Evolutionary conservation across 108 stramenopile genomes (phyloP).

Genomic region (Schizochytrium sp.): DNA sequence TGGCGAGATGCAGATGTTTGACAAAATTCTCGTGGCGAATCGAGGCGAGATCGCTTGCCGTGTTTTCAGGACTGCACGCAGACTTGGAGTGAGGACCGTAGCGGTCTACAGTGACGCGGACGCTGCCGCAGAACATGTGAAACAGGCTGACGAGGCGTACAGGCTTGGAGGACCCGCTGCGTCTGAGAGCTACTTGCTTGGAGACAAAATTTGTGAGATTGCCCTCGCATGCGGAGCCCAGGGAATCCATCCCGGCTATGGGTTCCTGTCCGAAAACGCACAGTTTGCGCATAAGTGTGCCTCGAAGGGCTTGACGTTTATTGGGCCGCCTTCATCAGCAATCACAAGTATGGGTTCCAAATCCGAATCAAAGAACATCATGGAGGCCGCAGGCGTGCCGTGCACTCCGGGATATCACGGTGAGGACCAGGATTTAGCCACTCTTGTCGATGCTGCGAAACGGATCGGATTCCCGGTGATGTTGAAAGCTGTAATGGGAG

Average conservation of each 20-base stretch:
- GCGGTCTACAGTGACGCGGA: slow-evolving; percentile 91
- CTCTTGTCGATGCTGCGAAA: slow-evolving; percentile 68
- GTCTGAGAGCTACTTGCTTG: slow-evolving; percentile 81
- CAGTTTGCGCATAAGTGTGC: slow-evolving; percentile 72
- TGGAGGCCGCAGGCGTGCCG: slow-evolving; percentile 79
- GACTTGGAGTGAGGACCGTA: slow-evolving; percentile 82
- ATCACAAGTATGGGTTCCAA: slow-evolving; percentile 84
- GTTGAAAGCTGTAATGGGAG: slow-evolving; percentile 93
- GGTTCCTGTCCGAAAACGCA: slow-evolving; percentile 84
- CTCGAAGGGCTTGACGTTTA: slow-evolving; percentile 77
- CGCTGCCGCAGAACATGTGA: slow-evolving; percentile 75
- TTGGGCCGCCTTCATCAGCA: slow-evolving; percentile 88
- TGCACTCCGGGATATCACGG: slow-evolving; percentile 81
- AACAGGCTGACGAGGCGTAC: slow-evolving; percentile 83
- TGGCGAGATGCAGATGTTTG: slow-evolving; percentile 64
- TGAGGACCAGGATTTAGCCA: slow-evolving; percentile 72
- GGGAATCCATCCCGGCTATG: slow-evolving; percentile 94
- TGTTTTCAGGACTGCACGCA: slow-evolving; percentile 86
- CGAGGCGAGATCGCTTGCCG: slow-evolving; percentile 93
- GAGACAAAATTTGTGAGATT: slow-evolving; percentile 82
- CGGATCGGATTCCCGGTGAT: slow-evolving; percentile 88
- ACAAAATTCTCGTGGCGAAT: slow-evolving; percentile 91
- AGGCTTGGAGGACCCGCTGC: slow-evolving; percentile 86
- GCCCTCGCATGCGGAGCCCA: slow-evolving; percentile 72
- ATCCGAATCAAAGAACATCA: slow-evolving; percentile 76